Conservation (phyloP, 345 rosid genomes). For the Isatis tinctoria region DNA sequence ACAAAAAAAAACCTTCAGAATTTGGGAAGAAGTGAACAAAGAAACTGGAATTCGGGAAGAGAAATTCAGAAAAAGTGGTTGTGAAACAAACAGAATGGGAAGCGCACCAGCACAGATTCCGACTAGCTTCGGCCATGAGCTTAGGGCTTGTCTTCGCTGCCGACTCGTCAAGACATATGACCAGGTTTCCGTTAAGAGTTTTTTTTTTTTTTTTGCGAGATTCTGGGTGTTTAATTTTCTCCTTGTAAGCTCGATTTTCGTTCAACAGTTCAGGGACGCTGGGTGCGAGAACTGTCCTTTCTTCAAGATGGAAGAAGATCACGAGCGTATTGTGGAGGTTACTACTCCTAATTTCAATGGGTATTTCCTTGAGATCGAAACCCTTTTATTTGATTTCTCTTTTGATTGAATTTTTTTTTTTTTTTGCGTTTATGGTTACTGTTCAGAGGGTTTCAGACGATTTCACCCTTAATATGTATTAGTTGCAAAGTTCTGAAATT, state of each 20-base stretch:
- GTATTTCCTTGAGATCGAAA: slow-evolving; percentile 24
- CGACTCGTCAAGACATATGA: slow-evolving; percentile 90
- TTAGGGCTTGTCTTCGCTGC: slow-evolving; percentile 85
- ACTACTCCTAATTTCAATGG: slow-evolving; percentile 85
- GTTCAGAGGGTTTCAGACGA: neutral
- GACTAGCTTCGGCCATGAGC: slow-evolving; percentile 81
- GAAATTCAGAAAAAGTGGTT: no score
- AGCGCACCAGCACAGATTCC: slow-evolving; percentile 77
- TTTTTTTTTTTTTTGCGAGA: no score
- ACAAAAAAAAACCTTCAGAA: neutral
- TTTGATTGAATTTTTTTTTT: no score
- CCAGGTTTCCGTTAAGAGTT: no score
- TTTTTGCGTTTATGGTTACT: no score
- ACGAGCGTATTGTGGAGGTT: slow-evolving; percentile 76
- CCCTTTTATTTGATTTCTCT: neutral
- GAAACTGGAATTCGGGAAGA: neutral
- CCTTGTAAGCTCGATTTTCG: neutral
- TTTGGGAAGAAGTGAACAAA: neutral
- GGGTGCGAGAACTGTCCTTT: slow-evolving; percentile 88
- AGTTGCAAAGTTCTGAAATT: neutral
- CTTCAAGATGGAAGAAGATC: slow-evolving; percentile 83
- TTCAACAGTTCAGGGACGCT: slow-evolving; percentile 57
- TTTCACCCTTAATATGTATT: neutral
- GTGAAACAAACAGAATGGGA: slow-evolving; percentile 35
- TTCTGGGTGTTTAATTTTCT: neutral